Evolutionary conservation across 805 yeast genomes (phyloP), one percentile per base, ranked within the genome.

Genomic region (Lipomyces oligophaga): DNA sequence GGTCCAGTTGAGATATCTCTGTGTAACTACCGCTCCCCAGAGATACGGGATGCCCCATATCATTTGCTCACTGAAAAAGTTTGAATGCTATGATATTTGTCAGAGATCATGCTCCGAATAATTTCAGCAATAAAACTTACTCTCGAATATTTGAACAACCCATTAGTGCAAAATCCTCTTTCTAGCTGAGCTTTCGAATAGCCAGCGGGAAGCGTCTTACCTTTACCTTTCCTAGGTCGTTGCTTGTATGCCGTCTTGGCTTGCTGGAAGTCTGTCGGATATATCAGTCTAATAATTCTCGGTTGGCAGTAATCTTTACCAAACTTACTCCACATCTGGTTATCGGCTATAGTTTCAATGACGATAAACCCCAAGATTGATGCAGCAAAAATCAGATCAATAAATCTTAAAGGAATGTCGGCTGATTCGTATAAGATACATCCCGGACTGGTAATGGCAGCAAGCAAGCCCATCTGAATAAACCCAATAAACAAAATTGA

Each of bases 81-180:
- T 52, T 21, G 56, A 36, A 31, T 52, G 56, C 40, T 43, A 18
- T 13, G 19, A 11, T 5, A 1, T 3, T 30, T 19, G 27, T 37
- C 15, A 37, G 32, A n/a, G 19, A 11, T 8, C 11, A 7, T 24
- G 19, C 21, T 2, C n/a, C 18, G 10, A 19, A 11, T n/a, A 26
- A 25, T 4, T 10, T 16, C 10, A 6, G 4, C 4, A 18, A 27
- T 5, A 26, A 19, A 20, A 30, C 49, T 10, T 35, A 45, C 49
- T 20, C 55, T 34, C 4, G 55, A 52, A 33, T 38, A 49, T n/a
- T 41, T 47, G 37, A 52, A 52, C 15, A 35, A 15, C 25, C 56
- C 56, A 3, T 35, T 38, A 13, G 54, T 52, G 39, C 56, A 52
- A 41, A 52, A 52, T 6, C 56, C 56, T 7, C 50, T 40, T 35